Base-by-base conservation (phyloP, 768 basidiomycete genomes). In the Mycena indigotica region DNA sequence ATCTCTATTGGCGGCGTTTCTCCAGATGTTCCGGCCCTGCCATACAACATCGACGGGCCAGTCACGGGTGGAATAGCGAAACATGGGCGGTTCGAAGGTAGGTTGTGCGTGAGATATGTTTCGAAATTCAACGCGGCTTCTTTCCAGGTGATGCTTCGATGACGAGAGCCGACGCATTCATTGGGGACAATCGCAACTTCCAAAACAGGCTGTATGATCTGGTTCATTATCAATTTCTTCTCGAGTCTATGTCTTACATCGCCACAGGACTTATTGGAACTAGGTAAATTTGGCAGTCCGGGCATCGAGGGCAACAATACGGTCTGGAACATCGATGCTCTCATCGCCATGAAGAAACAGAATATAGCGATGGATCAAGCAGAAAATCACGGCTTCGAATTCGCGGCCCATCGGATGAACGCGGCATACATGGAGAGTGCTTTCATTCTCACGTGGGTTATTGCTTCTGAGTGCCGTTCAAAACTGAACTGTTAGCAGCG, bases 1-100 rank as follows among this genome's bases (percentile, higher is more conserved):
- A 51, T 57, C 5, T 57, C 56, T 8, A 57, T 57, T 26, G 56
- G 56, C 35, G 56, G 56, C 12, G 56, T 60, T 16, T 55, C 58
- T 4, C 49, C 53, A n/a, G 53, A 52, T 32, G 41, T 44, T 23
- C 41, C 41, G 6, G 15, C 41, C 8, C 41, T 44, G 8, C 41
- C 41, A 5, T 8, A 19, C n/a, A 6, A 44, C 41, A 23, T 23
- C 41, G 41, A 23, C 41, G 21, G 13, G 6, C 41, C 32, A 35
- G 32, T 8, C 8, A 35, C 41, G 8, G 41, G 41, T 5, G 41
- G 41, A 13, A 44, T 44, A 13, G 12, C 41, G 5, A 15, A 15
- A 44, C 41, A 44, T 23, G 41, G 41, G 13, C 13, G 41, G 8
- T 15, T 44, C 41, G 41, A 44, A 44, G 41, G 41, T 23, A 44